Evolutionary conservation across 495 filamentous ascomycete genomes (phyloP), one percentile per base, ranked within the genome.

Genomic region (Penicillium cinerascens): DNA sequence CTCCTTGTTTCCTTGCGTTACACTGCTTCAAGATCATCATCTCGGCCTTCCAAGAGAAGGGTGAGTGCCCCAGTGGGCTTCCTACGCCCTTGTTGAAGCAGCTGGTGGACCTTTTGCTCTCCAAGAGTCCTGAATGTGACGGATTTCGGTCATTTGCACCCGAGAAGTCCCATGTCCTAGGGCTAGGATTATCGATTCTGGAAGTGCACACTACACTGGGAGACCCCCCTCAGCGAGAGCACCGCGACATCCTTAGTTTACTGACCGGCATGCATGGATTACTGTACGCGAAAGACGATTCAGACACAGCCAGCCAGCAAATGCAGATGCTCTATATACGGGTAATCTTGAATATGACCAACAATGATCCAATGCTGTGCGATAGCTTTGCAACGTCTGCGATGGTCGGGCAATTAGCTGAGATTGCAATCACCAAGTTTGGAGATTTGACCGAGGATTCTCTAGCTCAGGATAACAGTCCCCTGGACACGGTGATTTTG

Each of bases 311-410:
- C 22, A 51, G 43, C 33, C 54, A 58, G 21, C 52, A 59, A 26
- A 56, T 73, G 22, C 49, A 63, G 33, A 54, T 51, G 9, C 61
- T 73, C 7, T 75, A 71, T 44, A 73, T 95, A 42, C 84, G 89
- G 48, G 82, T 97, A 22, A 80, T 85, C 41, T 76, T 97, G 57
- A 97, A 97, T 68, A 72, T 92, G 15, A 93, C 91, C 15, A 96
- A 97, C 70, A 89, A 88, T 58, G 88, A 87, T 49, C 63, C 79
- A 2, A 70, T 72, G 13, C 80, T 88, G 26, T 90, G 87, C 47
- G 77, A 83, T 22, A 60, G 76, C 22, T 87, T 96, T 62, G 79
- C 84, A 8, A 78, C 72, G 10, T 67, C 77, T 13, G 75, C 75
- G 1, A 63, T 88, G 44, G 67, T 91, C 21, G 71, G 67, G 38